Conservation (phyloP, 108 stramenopile genomes). For the Conticribra guillardii region DNA sequence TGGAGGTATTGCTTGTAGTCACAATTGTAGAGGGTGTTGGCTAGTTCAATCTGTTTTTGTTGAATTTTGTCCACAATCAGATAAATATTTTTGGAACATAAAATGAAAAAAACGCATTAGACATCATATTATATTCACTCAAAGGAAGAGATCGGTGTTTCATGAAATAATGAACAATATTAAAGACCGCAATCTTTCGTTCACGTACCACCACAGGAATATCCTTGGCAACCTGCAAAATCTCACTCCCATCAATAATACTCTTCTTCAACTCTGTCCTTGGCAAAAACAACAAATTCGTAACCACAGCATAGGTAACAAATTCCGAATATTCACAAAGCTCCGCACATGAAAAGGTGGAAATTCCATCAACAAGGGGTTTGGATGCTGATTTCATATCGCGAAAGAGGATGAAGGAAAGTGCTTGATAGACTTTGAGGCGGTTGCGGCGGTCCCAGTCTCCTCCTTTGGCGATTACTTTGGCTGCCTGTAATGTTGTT, state of each 20-base stretch:
- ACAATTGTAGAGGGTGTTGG: conserved; percentile 92
- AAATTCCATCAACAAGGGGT: conserved; percentile 91
- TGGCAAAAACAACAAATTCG: conserved; percentile 86
- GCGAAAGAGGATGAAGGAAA: conserved; percentile 75
- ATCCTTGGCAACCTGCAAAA: conserved; percentile 83
- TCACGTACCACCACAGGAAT: conserved; percentile 74
- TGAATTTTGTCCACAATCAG: too few relatives aligned
- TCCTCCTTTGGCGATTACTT: conserved; percentile 88
- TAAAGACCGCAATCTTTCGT: too few relatives aligned
- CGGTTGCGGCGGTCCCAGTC: conserved; percentile 99
- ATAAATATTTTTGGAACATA: too few relatives aligned
- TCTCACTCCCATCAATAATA: conserved; percentile 97
- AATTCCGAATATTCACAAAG: conserved; percentile 93
- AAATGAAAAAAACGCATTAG: too few relatives aligned
- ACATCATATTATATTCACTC: too few relatives aligned
- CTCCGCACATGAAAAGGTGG: conserved; percentile 97
- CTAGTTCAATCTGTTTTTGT: conserved; percentile 63
- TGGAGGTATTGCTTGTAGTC: conserved; percentile 93
- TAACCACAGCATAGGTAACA: conserved; percentile 90
- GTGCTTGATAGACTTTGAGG: conserved; percentile 92
- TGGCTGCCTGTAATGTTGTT: conserved; percentile 56
- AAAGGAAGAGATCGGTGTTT: too few relatives aligned
- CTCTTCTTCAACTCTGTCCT: conserved; percentile 90
- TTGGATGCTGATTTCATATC: conserved; percentile 87
- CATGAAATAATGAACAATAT: too few relatives aligned